Percentiles rank a stretch among this genome's conserved stretches.
These are phyloP conservation scores for Rosa hybrid DNA, from an alignment of 331 rosid genomes.

Conservation along the genomic window DNA sequence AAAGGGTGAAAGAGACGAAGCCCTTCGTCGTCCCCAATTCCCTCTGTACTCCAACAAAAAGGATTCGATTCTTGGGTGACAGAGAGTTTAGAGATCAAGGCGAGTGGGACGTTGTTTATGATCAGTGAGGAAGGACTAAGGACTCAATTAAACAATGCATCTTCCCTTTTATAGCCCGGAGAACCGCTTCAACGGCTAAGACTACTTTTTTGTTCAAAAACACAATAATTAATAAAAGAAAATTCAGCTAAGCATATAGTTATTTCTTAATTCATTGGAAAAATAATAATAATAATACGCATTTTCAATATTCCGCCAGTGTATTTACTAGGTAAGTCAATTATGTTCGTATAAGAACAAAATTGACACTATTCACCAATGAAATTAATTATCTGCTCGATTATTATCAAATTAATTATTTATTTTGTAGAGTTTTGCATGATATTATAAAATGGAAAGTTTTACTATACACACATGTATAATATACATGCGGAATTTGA, in stretches of 20 bases:
- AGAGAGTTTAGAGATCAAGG: constrained; percentile 52
- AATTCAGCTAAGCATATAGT: background rate
- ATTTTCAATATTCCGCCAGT: background rate
- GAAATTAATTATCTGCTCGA: too few relatives aligned
- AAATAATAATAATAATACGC: too few relatives aligned
- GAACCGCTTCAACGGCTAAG: constrained; percentile 41
- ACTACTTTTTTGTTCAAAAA: background rate
- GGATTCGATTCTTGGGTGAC: constrained; percentile 68
- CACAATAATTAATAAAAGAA: background rate
- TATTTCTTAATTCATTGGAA: background rate
- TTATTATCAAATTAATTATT: too few relatives aligned
- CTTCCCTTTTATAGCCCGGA: constrained; percentile 46
- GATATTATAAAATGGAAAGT: too few relatives aligned
- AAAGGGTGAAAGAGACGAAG: constrained; percentile 38
- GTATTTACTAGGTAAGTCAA: background rate
- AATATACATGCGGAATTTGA: too few relatives aligned
- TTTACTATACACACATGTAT: too few relatives aligned
- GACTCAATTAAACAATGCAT: constrained; percentile 17
- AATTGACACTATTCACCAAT: too few relatives aligned
- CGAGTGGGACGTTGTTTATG: constrained; percentile 53
- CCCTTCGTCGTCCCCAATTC: constrained; percentile 27
- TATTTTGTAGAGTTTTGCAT: too few relatives aligned
- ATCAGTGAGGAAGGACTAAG: constrained; percentile 41
- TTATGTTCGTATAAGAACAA: background rate
- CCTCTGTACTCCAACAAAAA: constrained; percentile 38